Percentiles rank a stretch among this genome's conserved stretches.
Conservation (phyloP, 768 basidiomycete species). For the Vararia minispora region DNA sequence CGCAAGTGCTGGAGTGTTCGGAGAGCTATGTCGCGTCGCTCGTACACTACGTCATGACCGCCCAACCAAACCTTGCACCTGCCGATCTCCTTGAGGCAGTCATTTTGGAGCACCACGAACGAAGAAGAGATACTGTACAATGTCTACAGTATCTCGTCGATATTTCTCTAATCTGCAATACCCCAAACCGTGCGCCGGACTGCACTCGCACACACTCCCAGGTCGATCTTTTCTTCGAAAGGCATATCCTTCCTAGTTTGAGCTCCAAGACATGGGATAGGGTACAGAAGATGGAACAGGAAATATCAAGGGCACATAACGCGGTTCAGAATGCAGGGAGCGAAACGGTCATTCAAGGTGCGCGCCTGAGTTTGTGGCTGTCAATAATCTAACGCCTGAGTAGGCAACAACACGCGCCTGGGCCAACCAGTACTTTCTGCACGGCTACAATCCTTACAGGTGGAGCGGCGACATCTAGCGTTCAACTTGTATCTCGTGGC, state of each 20-base stretch:
- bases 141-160: conserved; percentile 62
- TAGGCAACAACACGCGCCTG: conserved; percentile 35
- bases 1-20: conserved; percentile 72
- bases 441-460: conserved; percentile 61
- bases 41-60: conserved; percentile 48
- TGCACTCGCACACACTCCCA: no score
- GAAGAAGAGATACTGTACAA: conserved; percentile 60
- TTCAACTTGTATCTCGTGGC: conserved; percentile 52
- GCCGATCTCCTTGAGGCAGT: conserved; percentile 53
- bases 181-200: no score
- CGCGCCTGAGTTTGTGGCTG: conserved; percentile 9
- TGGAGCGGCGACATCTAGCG: conserved; percentile 61
- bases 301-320: conserved; percentile 40
- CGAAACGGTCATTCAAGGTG: conserved; percentile 52
- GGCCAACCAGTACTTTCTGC: conserved; percentile 59
- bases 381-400: background rate
- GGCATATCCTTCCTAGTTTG: no score
- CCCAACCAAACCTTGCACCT: conserved; percentile 52
- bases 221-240: conserved; percentile 43
- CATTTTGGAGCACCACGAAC: conserved; percentile 55
- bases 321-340: conserved; percentile 52
- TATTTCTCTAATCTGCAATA: no score
- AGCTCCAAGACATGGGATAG: no score
- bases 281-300: conserved; percentile 47
- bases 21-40: conserved; percentile 70